Conservation (phyloP, 73 alveolate species). For the Loxodes magnus region DNA sequence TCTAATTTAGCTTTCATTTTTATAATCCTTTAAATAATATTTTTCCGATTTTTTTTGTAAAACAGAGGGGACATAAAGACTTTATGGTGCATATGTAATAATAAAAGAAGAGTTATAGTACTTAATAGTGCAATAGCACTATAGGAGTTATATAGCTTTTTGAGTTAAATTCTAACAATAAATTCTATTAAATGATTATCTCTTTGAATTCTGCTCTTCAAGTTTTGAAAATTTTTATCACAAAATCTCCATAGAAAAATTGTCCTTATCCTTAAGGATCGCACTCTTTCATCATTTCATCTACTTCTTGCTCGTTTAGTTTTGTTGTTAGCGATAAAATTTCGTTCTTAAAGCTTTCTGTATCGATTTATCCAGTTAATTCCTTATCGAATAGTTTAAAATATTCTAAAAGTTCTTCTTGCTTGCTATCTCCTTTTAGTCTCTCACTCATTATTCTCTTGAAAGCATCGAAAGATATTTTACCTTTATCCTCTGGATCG, state of each 20-base stretch:
- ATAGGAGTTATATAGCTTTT: no score
- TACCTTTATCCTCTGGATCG: slow-evolving; percentile 60
- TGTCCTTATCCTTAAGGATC: slow-evolving; percentile 12
- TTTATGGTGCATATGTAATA: no score
- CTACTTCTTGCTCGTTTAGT: slow-evolving; percentile 8
- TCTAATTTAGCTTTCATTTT: no score
- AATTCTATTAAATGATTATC: no score
- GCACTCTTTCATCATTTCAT: slow-evolving; percentile 11
- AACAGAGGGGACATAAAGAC: no score
- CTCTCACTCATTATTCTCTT: slow-evolving; percentile 32
- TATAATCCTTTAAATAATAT: no score
- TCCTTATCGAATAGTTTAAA: slow-evolving; percentile 39
- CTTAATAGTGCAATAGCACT: no score
- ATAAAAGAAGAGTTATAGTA: no score
- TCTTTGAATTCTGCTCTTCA: no score
- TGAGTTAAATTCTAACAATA: no score
- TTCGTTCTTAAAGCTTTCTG: slow-evolving; percentile 25
- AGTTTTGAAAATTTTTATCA: not conserved
- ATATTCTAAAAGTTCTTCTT: slow-evolving; percentile 14
- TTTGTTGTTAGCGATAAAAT: slow-evolving; percentile 7
- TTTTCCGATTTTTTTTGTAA: no score
- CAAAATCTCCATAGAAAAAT: not conserved
- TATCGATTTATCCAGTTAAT: slow-evolving; percentile 19
- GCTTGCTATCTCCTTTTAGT: slow-evolving; percentile 12
- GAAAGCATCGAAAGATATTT: slow-evolving; percentile 60